A percentile compares a stretch with the other conserved stretches of the same genome.
phyloP scores from a whole-genome alignment of 2,329 filamentous ascomycete species.

The Nakataea oryzae region DNA sequence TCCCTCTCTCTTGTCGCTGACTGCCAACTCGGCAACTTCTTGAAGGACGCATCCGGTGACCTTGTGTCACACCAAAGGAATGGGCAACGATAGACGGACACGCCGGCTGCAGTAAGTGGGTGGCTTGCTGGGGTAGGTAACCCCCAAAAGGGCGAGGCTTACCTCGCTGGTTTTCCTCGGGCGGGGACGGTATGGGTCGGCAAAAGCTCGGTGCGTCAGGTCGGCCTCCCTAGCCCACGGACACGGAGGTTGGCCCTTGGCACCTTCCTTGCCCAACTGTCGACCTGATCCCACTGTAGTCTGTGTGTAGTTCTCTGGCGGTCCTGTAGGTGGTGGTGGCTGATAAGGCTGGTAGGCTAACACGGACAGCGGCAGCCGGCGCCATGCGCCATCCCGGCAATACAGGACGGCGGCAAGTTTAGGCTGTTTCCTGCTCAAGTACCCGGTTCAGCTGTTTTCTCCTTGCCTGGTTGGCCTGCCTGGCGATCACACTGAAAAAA shows the following conservation, averaged over 20 bases:
- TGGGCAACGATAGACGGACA: neutral
- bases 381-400: neutral
- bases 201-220: neutral
- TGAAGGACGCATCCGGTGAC: neutral
- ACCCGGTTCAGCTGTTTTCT: no score
- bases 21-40: no score
- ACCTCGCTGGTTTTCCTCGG: neutral
- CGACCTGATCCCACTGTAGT: neutral
- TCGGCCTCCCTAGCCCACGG: neutral
- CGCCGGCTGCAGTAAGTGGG: no score
- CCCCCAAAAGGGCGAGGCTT: neutral
- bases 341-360: neutral
- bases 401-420: neutral
- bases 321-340: no score
- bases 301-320: neutral
- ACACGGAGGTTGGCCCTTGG: neutral
- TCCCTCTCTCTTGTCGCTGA: no score
- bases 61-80: neutral
- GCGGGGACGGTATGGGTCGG: neutral
- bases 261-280: neutral
- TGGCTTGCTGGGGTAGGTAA: neutral
- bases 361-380: neutral
- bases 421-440: neutral
- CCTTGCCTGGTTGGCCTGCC: neutral
- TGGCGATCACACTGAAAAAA: neutral